Evolutionary conservation across 2,329 filamentous ascomycete species (phyloP).

Genomic region (Trichophyton benhamiae): DNA sequence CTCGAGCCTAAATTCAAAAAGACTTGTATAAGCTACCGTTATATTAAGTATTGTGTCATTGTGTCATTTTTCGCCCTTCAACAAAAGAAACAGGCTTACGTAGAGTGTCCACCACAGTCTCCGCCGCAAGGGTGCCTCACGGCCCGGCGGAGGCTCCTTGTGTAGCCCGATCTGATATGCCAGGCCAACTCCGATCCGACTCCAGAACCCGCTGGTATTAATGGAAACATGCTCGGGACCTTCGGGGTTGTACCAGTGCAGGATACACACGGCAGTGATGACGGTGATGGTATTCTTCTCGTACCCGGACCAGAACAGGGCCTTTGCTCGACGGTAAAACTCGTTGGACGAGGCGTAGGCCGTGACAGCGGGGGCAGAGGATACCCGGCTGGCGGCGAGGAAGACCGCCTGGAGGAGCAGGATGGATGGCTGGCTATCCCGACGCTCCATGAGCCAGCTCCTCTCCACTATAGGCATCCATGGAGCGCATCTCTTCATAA

Average conservation of each 20-base stretch:
- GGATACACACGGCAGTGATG: constrained; percentile 22
- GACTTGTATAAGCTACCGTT: too few relatives aligned
- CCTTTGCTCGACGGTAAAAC: constrained; percentile 25
- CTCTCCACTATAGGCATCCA: constrained; percentile 26
- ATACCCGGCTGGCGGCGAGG: constrained; percentile 32
- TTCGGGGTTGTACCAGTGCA: constrained; percentile 27
- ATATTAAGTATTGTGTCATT: too few relatives aligned
- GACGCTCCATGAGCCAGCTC: constrained; percentile 21
- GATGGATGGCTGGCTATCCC: constrained; percentile 19
- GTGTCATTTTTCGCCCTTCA: too few relatives aligned
- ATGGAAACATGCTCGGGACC: constrained; percentile 28
- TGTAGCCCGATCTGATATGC: constrained; percentile 37
- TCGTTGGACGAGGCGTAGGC: constrained; percentile 21
- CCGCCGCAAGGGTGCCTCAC: constrained; percentile 26
- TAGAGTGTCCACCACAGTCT: constrained; percentile 36
- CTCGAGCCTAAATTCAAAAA: constrained; percentile 19
- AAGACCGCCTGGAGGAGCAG: constrained; percentile 30
- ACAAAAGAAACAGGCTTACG: constrained; percentile 18
- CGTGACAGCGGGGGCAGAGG: constrained; percentile 21
- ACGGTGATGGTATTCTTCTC: constrained; percentile 23
- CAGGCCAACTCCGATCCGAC: constrained; percentile 31
- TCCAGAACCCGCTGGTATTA: constrained; percentile 36
- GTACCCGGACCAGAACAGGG: constrained; percentile 23
- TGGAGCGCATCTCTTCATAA: constrained; percentile 22
- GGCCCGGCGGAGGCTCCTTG: constrained; percentile 26